Base-by-base conservation (phyloP, 2,329 filamentous ascomycete genomes). In the Fusarium ambrosium region DNA sequence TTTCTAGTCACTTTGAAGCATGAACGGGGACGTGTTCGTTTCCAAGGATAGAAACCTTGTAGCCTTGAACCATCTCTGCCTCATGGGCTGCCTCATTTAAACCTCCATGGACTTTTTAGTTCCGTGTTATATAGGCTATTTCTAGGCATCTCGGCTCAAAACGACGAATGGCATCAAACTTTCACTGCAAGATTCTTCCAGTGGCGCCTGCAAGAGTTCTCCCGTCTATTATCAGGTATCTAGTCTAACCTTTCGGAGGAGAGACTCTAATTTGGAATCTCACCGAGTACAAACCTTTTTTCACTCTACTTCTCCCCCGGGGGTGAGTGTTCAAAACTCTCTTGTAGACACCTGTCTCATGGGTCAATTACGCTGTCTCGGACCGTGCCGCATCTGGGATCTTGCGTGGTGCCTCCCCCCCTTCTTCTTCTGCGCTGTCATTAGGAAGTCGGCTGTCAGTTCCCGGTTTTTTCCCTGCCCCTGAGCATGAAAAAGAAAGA, bases 351-450 rank as follows among this genome's bases (percentile, higher is more conserved):
- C 48, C 41, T 67, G 68, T 70, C 71, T 71, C 66, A 65, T 64
- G 62, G 62, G 34, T 61, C 48, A 71, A 65, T 64, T 71, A 58
- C 60, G 62, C 62, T 77, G 77, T 78, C 74, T 79, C 72, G 69
- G 69, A 75, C 65, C 61, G 68, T 77, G 72, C 76, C 76, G 68
- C 71, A 79, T 77, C 74, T 76, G 66, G 67, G 70, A 74, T 79
- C 62, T 71, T 68, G 66, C 69, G 69, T 67, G 61, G 61, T 11
- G 32, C 32, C 32, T 6, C 32, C 32, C 32, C 32, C 32, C 32
- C 27, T 10, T 29, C 29, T 32, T 32, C 32, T 34, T 34, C 32
- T 34, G 32, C 62, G 71, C 63, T 70, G 65, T 68, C 59, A 60
- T 64, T 58, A 55, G 58, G 70, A 56, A 63, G 61, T 64, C 66